phyloP scores from a whole-genome alignment of 1,284 basidiomycete species.

The Filobasidium uniguttulatum region DNA sequence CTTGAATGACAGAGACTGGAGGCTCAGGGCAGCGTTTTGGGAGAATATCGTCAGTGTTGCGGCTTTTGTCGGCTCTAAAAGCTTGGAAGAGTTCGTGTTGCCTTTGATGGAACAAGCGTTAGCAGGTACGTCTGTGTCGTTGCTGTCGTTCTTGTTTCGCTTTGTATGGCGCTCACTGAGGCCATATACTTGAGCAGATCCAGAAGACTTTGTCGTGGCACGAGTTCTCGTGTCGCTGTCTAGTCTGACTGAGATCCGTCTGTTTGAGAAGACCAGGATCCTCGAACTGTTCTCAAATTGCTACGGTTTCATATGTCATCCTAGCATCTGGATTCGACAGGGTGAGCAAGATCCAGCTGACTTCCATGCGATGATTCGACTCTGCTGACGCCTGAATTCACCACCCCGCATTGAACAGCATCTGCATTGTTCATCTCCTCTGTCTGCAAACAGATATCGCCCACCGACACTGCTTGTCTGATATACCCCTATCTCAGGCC shows the following conservation, averaged over 20 bases:
- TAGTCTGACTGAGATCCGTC: conserved; percentile 66
- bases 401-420: conserved; percentile 41
- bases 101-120: conserved; percentile 87
- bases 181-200: conserved; percentile 45
- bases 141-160: not conserved
- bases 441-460: conserved; percentile 59
- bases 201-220: conserved; percentile 84
- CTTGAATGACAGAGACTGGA: conserved; percentile 89
- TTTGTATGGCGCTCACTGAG: not conserved
- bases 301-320: conserved; percentile 83
- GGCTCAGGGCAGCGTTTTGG: conserved; percentile 79
- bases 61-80: conserved; percentile 72
- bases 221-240: conserved; percentile 73
- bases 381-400: not conserved
- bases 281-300: conserved; percentile 85
- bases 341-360: conserved; percentile 40
- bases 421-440: conserved; percentile 75
- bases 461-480: conserved; percentile 89
- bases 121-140: conserved; percentile 47
- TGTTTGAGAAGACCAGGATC: conserved; percentile 81
- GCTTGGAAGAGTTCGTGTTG: conserved; percentile 61
- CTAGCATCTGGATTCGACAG: conserved; percentile 92
- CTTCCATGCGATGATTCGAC: not conserved
- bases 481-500: conserved; percentile 80
- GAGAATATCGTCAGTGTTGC: conserved; percentile 91